Evolutionary conservation across 768 basidiomycete species (phyloP), one percentile per base, ranked within the genome.

Genomic region (Kwoniella mangroviensis): DNA sequence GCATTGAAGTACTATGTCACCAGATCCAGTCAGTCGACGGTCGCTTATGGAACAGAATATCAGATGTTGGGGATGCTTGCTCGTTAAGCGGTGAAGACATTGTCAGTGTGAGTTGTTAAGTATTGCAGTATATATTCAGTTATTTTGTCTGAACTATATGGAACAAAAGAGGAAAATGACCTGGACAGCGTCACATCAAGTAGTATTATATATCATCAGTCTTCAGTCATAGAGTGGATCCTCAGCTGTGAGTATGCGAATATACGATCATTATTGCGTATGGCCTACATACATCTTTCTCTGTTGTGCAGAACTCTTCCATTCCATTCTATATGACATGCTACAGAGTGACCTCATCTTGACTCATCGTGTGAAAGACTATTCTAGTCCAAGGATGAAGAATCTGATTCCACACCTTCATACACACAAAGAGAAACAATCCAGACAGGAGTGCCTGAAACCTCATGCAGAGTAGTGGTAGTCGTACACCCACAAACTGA

Each of bases 51-150:
- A 34, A 7, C 34, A 34, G 34, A 34, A 7, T 7, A n/a, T n/a
- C n/a, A 34, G 34, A 7, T 34, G 34, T 5, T 34, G 34, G 34
- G 5, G 34, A 34, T 49, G 7, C 58, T 60, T 24, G 43, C 58
- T 60, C 58, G 58, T 60, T 60, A 13, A 60, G 13, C 3, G 58
- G 58, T 45, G 58, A 60, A 42, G 58, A 60, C 58, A 60, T 60
- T n/a, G 42, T 19, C 22, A 24, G 2, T 2, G 12, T 60, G 24
- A 58, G 34, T 60, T 49, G 13, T 49, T 10, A 19, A 15, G 45
- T 49, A 49, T 19, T 49, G 12, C 2, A 11, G 4, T 49, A 17
- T 49, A 6, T 49, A 19, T 49, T 34, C 34, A 34, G 34, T 0
- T 34, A 1, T 34, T 34, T 7, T 34, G 6, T 34, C 34, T 34